These are phyloP conservation scores for Irpex rosettiformis DNA, from an alignment of 1,284 basidiomycete genomes.

Conservation along the genomic window DNA sequence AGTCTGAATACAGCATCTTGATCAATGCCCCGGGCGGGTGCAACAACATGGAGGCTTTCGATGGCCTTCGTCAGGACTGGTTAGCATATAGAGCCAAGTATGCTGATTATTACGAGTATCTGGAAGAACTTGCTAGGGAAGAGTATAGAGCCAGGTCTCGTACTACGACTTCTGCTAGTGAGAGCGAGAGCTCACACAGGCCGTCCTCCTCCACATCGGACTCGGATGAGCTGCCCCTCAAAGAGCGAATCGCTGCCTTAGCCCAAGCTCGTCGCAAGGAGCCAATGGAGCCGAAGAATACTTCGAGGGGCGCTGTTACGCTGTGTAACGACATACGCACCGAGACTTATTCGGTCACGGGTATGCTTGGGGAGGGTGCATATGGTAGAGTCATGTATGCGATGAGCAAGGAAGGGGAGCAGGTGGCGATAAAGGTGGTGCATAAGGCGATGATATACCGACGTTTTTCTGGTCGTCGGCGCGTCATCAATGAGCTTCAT, in stretches of 20 bases:
- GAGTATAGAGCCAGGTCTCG: not conserved
- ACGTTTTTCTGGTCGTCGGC: not conserved
- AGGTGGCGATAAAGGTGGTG: constrained; percentile 23
- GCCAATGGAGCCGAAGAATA: not conserved
- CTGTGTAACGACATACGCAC: not conserved
- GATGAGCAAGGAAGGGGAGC: not conserved
- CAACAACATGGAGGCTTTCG: too few relatives aligned
- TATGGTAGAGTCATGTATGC: constrained; percentile 18
- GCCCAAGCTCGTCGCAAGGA: not conserved
- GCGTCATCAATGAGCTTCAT: constrained; percentile 13
- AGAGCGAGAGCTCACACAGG: not conserved
- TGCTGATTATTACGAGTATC: too few relatives aligned
- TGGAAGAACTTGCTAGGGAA: too few relatives aligned
- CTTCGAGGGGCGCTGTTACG: not conserved
- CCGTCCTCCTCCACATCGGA: not conserved
- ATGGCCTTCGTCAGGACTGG: too few relatives aligned
- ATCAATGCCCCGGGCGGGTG: too few relatives aligned
- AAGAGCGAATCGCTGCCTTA: not conserved
- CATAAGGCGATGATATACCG: constrained; percentile 19
- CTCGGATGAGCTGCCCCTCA: not conserved
- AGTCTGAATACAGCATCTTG: too few relatives aligned
- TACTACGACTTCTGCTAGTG: not conserved
- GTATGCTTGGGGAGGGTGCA: constrained; percentile 14
- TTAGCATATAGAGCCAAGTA: too few relatives aligned
- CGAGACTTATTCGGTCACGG: constrained; percentile 14